phyloP scores from a whole-genome alignment of 257 asterid species.

The Ophiorrhiza pumila region DNA sequence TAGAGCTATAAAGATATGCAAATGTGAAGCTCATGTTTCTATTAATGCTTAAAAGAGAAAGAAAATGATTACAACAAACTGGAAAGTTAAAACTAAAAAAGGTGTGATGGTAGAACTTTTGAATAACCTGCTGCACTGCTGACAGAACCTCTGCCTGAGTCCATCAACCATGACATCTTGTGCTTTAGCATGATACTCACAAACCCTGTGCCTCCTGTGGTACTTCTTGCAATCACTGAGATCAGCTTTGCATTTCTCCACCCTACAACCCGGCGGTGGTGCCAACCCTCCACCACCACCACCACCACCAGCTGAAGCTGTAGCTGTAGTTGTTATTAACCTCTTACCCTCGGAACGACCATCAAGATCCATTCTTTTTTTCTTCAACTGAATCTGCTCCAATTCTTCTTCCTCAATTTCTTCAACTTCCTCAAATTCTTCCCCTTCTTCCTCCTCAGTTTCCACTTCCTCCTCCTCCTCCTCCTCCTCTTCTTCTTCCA shows the following conservation, averaged over 20 bases:
- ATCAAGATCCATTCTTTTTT: conserved; percentile 32
- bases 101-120: not conserved
- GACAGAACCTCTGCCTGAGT: conserved; percentile 54
- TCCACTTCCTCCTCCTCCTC: conserved; percentile 11
- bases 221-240: conserved; percentile 42
- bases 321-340: not conserved
- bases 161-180: conserved; percentile 45
- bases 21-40: not conserved
- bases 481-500: conserved; percentile 19
- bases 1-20: not conserved
- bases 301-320: not conserved
- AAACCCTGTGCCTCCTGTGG: conserved; percentile 55
- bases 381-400: conserved; percentile 29
- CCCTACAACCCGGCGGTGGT: conserved; percentile 34
- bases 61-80: not conserved
- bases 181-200: conserved; percentile 60
- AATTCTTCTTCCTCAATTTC: not conserved
- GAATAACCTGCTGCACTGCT: conserved; percentile 65
- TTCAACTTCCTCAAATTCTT: not conserved
- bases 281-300: conserved; percentile 13
- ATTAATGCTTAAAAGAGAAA: not conserved
- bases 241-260: conserved; percentile 44
- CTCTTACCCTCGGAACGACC: conserved; percentile 19
- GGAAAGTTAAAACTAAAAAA: not conserved
- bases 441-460: conserved; percentile 12